Conservation (phyloP, 1,139 yeast genomes). For the Blastobotrys buckinghamii region DNA sequence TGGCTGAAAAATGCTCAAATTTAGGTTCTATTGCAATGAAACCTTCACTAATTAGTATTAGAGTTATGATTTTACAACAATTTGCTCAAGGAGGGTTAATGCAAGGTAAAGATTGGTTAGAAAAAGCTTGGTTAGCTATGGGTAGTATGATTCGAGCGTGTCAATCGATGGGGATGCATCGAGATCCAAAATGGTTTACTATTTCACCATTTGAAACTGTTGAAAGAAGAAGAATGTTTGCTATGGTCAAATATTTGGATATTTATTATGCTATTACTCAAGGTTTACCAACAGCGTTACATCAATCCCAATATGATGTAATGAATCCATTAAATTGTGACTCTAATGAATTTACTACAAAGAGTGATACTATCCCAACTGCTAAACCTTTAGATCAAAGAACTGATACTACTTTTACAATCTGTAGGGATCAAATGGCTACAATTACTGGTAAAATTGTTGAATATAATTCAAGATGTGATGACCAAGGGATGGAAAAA, state of each 20-base stretch:
- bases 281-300: constrained; percentile 30
- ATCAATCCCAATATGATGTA: constrained; percentile 27
- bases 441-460: constrained; percentile 5
- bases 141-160: constrained; percentile 28
- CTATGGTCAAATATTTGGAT: constrained; percentile 26
- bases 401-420: constrained; percentile 24
- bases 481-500: constrained; percentile 1
- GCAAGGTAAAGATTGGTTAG: constrained; percentile 22
- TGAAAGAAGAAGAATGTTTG: constrained; percentile 31
- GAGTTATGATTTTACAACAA: constrained; percentile 31
- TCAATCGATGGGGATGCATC: constrained; percentile 33
- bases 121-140: constrained; percentile 28
- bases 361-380: neutral
- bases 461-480: constrained; percentile 7
- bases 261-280: constrained; percentile 27
- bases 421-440: constrained; percentile 20
- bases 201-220: constrained; percentile 31
- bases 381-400: constrained; percentile 10
- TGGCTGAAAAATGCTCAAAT: constrained; percentile 29
- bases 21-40: constrained; percentile 30
- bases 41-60: constrained; percentile 30
- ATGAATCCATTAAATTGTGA: constrained; percentile 25
- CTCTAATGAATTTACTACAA: constrained; percentile 12
- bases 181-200: constrained; percentile 34
- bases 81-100: constrained; percentile 24